Conservation (phyloP, 2,329 filamentous ascomycete species). For the Dothiorella sarmentorum region DNA sequence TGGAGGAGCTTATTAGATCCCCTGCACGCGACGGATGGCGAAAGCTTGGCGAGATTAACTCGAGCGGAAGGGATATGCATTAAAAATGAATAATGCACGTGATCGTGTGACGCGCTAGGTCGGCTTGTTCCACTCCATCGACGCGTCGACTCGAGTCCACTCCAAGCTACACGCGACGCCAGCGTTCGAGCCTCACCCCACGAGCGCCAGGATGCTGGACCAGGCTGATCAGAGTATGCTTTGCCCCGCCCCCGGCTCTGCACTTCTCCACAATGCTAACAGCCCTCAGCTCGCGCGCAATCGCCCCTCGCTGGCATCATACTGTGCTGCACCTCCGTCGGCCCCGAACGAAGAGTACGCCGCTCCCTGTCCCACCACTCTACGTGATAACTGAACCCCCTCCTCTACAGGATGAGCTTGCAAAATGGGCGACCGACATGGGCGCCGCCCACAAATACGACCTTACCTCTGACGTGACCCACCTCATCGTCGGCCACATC, state of each 20-base stretch:
- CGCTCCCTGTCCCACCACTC: constrained; percentile 22
- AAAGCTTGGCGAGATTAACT: too few relatives aligned
- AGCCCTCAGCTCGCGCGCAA: constrained; percentile 29
- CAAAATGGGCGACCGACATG: constrained; percentile 68
- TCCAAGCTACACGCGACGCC: constrained; percentile 10
- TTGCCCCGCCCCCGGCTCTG: neutral
- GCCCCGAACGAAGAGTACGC: constrained; percentile 71
- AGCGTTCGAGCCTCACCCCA: neutral
- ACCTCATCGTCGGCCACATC: constrained; percentile 85
- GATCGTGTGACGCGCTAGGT: neutral
- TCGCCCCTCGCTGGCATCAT: constrained; percentile 58
- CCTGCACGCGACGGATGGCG: too few relatives aligned
- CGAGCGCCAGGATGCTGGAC: constrained; percentile 21
- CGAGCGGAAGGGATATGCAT: too few relatives aligned
- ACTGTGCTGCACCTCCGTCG: constrained; percentile 83
- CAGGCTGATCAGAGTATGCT: constrained; percentile 31
- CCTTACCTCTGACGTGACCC: constrained; percentile 91
- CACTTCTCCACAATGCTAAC: constrained; percentile 19
- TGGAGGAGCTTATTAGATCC: too few relatives aligned
- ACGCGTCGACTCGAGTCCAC: neutral
- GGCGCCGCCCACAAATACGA: constrained; percentile 86
- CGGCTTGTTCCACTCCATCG: too few relatives aligned
- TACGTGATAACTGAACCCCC: constrained; percentile 13
- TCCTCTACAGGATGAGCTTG: constrained; percentile 51
- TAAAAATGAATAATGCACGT: too few relatives aligned